Conservation (phyloP, 768 basidiomycete species). For the Sistotremastrum niveocremeum region DNA sequence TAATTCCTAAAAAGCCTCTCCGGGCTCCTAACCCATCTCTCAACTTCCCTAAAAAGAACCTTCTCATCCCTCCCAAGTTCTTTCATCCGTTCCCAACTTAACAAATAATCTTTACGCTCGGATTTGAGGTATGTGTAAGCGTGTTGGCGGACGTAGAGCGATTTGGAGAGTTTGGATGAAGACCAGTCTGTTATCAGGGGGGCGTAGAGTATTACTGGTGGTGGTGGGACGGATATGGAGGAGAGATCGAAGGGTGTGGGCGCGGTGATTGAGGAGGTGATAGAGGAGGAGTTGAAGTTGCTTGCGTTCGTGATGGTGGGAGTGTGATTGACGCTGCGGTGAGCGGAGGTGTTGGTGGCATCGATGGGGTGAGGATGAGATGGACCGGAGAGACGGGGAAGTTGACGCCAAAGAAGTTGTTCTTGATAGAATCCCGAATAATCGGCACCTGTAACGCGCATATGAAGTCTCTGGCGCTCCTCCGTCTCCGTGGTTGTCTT, state of each 20-base stretch:
- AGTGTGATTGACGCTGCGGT: too few species aligned
- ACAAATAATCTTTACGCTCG: constrained; percentile 12
- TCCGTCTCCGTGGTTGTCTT: too few species aligned
- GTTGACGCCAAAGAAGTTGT: constrained; percentile 15
- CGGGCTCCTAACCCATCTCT: constrained; percentile 14
- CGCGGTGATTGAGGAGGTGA: too few species aligned
- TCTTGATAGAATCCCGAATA: constrained; percentile 16
- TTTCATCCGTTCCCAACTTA: constrained; percentile 15
- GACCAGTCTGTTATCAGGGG: constrained; percentile 20
- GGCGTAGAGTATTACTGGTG: constrained; percentile 10
- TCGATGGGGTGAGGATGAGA: too few species aligned
- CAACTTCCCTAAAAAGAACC: constrained; percentile 14
- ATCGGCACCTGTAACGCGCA: constrained; percentile 16
- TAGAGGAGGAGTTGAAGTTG: too few species aligned
- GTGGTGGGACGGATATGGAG: not conserved
- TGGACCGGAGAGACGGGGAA: not conserved
- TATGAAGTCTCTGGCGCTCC: constrained; percentile 7
- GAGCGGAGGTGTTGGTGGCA: too few species aligned
- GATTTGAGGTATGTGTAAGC: constrained; percentile 16
- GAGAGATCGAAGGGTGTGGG: too few species aligned
- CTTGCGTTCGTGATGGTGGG: too few species aligned
- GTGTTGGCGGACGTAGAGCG: constrained; percentile 15
- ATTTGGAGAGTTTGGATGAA: constrained; percentile 18
- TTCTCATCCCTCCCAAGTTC: constrained; percentile 11
- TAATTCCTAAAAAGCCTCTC: constrained; percentile 8